Conservation (phyloP, 192 early-diverging fungal species). For the Entomortierella beljakovae region DNA sequence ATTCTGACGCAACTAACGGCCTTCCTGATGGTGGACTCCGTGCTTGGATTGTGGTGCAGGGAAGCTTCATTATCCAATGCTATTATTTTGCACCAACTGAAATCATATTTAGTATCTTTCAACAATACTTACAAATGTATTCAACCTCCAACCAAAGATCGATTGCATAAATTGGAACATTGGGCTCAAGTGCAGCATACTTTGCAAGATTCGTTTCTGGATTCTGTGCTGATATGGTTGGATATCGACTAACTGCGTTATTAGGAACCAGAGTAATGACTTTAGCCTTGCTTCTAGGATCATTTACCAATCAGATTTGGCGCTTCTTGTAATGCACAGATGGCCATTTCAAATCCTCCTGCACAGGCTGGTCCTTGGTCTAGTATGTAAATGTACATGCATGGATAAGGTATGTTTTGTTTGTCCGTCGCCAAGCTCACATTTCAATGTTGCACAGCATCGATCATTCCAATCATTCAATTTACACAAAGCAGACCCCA, state of each 20-base stretch:
- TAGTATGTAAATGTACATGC: no score
- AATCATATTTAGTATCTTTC: slow-evolving; percentile 60
- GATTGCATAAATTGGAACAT: slow-evolving; percentile 43
- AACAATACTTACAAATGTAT: slow-evolving; percentile 47
- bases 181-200: slow-evolving; percentile 40
- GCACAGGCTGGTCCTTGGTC: no score
- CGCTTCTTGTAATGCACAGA: no score
- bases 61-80: slow-evolving; percentile 54
- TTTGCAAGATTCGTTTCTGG: slow-evolving; percentile 47
- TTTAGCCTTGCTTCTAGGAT: slow-evolving; percentile 58
- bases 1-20: no score
- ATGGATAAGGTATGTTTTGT: no score
- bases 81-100: slow-evolving; percentile 57
- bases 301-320: slow-evolving; percentile 68
- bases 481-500: no score
- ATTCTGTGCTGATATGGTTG: slow-evolving; percentile 54
- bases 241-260: slow-evolving; percentile 59
- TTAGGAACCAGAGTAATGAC: slow-evolving; percentile 60
- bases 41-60: slow-evolving; percentile 59
- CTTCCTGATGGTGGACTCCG: slow-evolving; percentile 59
- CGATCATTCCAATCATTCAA: no score
- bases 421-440: no score
- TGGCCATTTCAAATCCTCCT: no score
- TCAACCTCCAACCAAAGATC: slow-evolving; percentile 50
- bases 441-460: no score